A percentile compares a stretch with the other conserved stretches of the same genome.
Evolutionary conservation across 768 basidiomycete genomes (phyloP).

Genomic region (Suillus sp.): DNA sequence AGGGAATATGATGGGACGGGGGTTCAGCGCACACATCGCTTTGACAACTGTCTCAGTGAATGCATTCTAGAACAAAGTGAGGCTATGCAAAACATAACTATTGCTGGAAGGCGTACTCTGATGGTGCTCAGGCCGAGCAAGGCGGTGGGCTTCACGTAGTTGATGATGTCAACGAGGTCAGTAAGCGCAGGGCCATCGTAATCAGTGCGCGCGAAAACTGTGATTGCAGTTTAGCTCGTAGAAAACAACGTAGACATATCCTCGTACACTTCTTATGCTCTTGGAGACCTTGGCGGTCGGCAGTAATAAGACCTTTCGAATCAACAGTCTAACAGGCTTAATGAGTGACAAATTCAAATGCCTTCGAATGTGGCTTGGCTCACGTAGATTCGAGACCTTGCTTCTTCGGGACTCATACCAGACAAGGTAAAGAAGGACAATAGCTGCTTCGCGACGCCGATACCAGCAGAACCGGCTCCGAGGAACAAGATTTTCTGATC

Average conservation of each 20-base stretch:
- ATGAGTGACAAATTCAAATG: slow-evolving; percentile 16
- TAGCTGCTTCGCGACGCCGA: slow-evolving; percentile 54
- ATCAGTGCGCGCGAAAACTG: slow-evolving; percentile 74
- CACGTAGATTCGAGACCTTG: slow-evolving; percentile 67
- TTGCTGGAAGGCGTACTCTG: slow-evolving; percentile 26
- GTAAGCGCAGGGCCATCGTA: slow-evolving; percentile 64
- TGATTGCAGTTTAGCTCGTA: not conserved
- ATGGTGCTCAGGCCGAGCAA: slow-evolving; percentile 72
- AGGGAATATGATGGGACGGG: slow-evolving; percentile 79
- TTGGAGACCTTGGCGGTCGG: slow-evolving; percentile 65
- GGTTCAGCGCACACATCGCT: slow-evolving; percentile 64
- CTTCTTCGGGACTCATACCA: slow-evolving; percentile 67
- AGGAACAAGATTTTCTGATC: slow-evolving; percentile 61
- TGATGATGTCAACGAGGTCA: slow-evolving; percentile 65
- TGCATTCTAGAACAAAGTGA: slow-evolving; percentile 39
- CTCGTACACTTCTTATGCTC: slow-evolving; percentile 72
- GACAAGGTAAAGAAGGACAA: slow-evolving; percentile 51
- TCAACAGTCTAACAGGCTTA: slow-evolving; percentile 58
- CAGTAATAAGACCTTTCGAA: slow-evolving; percentile 75
- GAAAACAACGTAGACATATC: not conserved
- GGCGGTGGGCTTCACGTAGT: slow-evolving; percentile 74
- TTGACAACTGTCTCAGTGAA: slow-evolving; percentile 66
- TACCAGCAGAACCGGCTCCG: slow-evolving; percentile 55
- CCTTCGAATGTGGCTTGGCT: slow-evolving; percentile 22
- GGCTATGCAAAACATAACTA: not conserved